Conservation (phyloP, 495 filamentous ascomycete genomes). For the Chaetomium fimeti region DNA sequence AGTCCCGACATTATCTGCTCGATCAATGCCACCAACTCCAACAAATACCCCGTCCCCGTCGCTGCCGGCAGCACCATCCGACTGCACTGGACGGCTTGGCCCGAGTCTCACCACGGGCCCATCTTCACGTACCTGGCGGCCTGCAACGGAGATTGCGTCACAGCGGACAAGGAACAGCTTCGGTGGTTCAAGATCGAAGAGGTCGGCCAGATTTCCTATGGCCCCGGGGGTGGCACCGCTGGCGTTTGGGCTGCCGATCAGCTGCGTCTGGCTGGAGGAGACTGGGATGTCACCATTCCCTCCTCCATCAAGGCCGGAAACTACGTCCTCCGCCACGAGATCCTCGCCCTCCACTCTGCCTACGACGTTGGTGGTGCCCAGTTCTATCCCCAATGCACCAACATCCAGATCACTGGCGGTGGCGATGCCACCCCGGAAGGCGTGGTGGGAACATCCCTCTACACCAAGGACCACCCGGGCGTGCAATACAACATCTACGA, state of each 20-base stretch:
- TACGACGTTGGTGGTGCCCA: constrained; percentile 60
- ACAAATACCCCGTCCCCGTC: constrained; percentile 48
- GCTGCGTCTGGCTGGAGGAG: constrained; percentile 61
- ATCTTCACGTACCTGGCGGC: constrained; percentile 68
- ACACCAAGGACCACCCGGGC: constrained; percentile 54
- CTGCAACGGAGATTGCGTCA: constrained; percentile 63
- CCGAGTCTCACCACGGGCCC: constrained; percentile 56
- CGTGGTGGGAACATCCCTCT: constrained; percentile 53
- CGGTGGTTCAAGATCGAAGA: constrained; percentile 71
- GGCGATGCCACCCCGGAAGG: constrained; percentile 58
- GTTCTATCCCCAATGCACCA: constrained; percentile 70
- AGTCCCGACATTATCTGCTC: constrained; percentile 64
- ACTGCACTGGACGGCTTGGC: constrained; percentile 63
- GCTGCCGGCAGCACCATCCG: constrained; percentile 54
- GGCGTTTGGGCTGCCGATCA: constrained; percentile 64
- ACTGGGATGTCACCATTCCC: constrained; percentile 65
- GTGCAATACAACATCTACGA: constrained; percentile 60
- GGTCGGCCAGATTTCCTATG: constrained; percentile 47
- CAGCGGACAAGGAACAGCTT: constrained; percentile 58
- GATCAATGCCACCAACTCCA: constrained; percentile 52
- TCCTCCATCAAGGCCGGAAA: constrained; percentile 57
- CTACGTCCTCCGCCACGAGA: constrained; percentile 73
- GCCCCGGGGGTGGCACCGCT: constrained; percentile 35
- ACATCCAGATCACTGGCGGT: constrained; percentile 48
- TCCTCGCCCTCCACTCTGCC: constrained; percentile 67